Evolutionary conservation across 805 yeast genomes (phyloP), one percentile per base, ranked within the genome.

Genomic region (Barnettozyma vustinii): DNA sequence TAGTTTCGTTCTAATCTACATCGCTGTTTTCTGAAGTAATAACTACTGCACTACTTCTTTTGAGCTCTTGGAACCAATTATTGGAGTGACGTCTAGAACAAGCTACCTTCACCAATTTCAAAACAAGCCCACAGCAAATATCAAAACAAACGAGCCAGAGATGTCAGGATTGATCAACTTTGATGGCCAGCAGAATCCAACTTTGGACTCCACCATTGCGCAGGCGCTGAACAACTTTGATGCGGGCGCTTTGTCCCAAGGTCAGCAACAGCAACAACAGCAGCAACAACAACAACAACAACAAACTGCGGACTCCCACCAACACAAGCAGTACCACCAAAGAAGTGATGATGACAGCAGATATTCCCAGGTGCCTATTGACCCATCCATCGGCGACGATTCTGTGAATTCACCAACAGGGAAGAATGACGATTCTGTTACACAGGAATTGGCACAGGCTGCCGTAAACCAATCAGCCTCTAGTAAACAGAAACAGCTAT

Each of bases 341-440:
- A 32, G 44, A 42, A 30, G 12, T 9, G 26, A 37, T 15, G 46
- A 37, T 21, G 40, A 33, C 27, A 19, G 25, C 20, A 46, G 45
- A 27, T 47, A 42, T 36, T 43, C 25, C 7, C 49, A 40, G n/a
- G 59, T 58, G 5, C 62, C 62, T 27, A 53, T 59, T 18, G 62
- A 59, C 37, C 62, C 62, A 3, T 56, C 62, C 9, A 57, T 59
- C 20, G 57, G 56, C 5, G 52, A 54, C 9, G 48, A 46, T 15
- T 52, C 51, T 30, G 33, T 12, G 16, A 30, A 30, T 43, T 52
- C 52, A n/a, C 48, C 52, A 40, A 33, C 47, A 20, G 49, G 8
- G 9, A 36, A 41, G 9, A 36, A 43, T 9, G 46, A 41, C 16
- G 48, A 50, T 33, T 40, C 44, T 3, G 45, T 40, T 8, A 42